A percentile compares a stretch with the other conserved stretches of the same genome.
phyloP scores from a whole-genome alignment of 352 stramenopile genomes.

The Globisporangium lucens region DNA sequence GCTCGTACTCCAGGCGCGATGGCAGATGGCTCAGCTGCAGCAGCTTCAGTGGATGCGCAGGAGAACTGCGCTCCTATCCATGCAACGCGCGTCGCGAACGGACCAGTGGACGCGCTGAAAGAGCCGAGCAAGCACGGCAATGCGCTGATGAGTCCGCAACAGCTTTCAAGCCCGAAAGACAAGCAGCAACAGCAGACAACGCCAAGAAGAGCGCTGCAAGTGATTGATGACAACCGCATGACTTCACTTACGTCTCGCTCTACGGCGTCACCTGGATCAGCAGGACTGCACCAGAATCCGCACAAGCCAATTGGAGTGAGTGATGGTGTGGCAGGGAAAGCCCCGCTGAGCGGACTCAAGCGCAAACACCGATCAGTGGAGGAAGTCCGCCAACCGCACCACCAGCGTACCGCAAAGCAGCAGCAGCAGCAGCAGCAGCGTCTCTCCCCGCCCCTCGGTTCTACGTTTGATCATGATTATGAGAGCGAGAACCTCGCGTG shows the following conservation, averaged over 20 bases:
- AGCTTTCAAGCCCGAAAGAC: not conserved
- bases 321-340: not conserved
- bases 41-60: constrained; percentile 17
- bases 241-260: not conserved
- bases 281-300: not conserved
- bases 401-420: not conserved
- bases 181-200: not conserved
- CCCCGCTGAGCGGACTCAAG: constrained; percentile 14
- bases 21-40: not conserved
- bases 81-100: constrained; percentile 10
- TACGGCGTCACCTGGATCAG: too few species aligned
- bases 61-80: constrained; percentile 31
- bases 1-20: not conserved
- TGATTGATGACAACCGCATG: constrained; percentile 14
- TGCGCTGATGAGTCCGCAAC: not conserved
- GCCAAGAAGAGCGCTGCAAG: constrained; percentile 14
- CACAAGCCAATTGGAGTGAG: not conserved
- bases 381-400: not conserved
- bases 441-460: not conserved
- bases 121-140: constrained; percentile 13
- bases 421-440: not conserved
- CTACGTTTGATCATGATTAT: constrained; percentile 12
- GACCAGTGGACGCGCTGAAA: constrained; percentile 11
- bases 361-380: constrained; percentile 12
- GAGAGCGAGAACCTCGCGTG: constrained; percentile 71